Conservation (phyloP, 2,329 filamentous ascomycete genomes). For the Alternaria metachromatica region DNA sequence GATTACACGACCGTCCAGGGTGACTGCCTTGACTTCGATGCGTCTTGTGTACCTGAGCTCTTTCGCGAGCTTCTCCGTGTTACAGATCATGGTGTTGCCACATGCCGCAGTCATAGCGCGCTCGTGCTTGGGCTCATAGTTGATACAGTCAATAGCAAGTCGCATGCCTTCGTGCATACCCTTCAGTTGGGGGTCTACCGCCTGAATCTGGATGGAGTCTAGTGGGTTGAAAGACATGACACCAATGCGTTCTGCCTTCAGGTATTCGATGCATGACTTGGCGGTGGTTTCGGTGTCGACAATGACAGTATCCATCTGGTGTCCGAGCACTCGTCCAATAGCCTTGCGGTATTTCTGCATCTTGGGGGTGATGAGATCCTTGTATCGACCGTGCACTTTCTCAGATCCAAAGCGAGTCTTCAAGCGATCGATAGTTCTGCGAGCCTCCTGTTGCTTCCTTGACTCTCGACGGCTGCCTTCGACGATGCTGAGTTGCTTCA, state of each 20-base stretch:
- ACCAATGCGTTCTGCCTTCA: slow-evolving; percentile 85
- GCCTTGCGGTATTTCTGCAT: slow-evolving; percentile 97
- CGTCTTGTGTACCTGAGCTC: slow-evolving; percentile 84
- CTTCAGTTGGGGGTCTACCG: slow-evolving; percentile 88
- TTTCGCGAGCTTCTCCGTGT: slow-evolving; percentile 84
- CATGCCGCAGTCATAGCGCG: slow-evolving; percentile 95
- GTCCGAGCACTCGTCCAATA: slow-evolving; percentile 87
- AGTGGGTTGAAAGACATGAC: slow-evolving; percentile 95
- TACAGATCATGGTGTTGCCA: slow-evolving; percentile 92
- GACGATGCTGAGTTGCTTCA: slow-evolving; percentile 80
- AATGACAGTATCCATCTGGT: slow-evolving; percentile 92
- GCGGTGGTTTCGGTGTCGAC: slow-evolving; percentile 96
- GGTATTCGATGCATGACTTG: slow-evolving; percentile 90
- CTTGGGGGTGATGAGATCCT: slow-evolving; percentile 92
- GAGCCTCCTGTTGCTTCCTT: slow-evolving; percentile 77
- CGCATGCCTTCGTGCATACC: slow-evolving; percentile 82
- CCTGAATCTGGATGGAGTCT: slow-evolving; percentile 95
- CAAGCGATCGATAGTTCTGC: slow-evolving; percentile 83
- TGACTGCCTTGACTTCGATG: slow-evolving; percentile 92
- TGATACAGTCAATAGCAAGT: slow-evolving; percentile 93
- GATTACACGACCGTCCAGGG: slow-evolving; percentile 92
- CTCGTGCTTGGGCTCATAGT: slow-evolving; percentile 87
- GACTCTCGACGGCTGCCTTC: slow-evolving; percentile 87
- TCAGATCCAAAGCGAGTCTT: slow-evolving; percentile 86
- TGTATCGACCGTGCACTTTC: slow-evolving; percentile 81